A percentile compares a stretch with the other conserved stretches of the same genome.
Conservation (phyloP, 2,329 filamentous ascomycete genomes). For the Neobulgaria alba region DNA sequence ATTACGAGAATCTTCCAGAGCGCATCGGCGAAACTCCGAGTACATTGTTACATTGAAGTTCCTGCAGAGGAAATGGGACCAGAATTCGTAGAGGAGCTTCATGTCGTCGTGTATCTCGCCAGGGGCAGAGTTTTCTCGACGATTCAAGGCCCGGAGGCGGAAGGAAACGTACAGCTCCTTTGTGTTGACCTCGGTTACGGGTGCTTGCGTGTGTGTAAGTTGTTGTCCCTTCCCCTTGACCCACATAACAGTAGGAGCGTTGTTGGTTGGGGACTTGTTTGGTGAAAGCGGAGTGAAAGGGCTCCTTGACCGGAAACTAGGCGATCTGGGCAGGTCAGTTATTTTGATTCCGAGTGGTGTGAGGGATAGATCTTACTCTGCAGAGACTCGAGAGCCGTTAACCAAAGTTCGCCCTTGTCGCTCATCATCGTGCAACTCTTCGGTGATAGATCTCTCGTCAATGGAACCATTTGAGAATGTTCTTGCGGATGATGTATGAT, state of each 20-base stretch:
- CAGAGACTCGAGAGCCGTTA: slow-evolving; percentile 31
- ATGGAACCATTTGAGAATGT: slow-evolving; percentile 49
- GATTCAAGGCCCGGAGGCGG: slow-evolving; percentile 32
- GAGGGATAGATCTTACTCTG: slow-evolving; percentile 26
- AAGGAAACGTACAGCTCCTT: slow-evolving; percentile 32
- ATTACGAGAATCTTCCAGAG: slow-evolving; percentile 53
- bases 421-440: slow-evolving; percentile 36
- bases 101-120: slow-evolving; percentile 45
- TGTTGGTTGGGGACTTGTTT: slow-evolving; percentile 13
- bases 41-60: slow-evolving; percentile 73
- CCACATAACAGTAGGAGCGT: slow-evolving; percentile 31
- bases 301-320: slow-evolving; percentile 21
- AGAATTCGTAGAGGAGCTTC: slow-evolving; percentile 64
- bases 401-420: slow-evolving; percentile 30
- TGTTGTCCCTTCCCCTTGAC: slow-evolving; percentile 29
- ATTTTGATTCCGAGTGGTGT: slow-evolving; percentile 6
- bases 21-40: slow-evolving; percentile 60
- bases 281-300: slow-evolving; percentile 20
- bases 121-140: slow-evolving; percentile 29
- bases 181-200: slow-evolving; percentile 28
- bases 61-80: slow-evolving; percentile 62
- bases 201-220: too few species aligned
- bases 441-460: slow-evolving; percentile 41
- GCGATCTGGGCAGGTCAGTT: slow-evolving; percentile 22
- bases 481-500: slow-evolving; percentile 34